phyloP scores from a whole-genome alignment of 1,139 yeast genomes.

The Pichia sp. region DNA sequence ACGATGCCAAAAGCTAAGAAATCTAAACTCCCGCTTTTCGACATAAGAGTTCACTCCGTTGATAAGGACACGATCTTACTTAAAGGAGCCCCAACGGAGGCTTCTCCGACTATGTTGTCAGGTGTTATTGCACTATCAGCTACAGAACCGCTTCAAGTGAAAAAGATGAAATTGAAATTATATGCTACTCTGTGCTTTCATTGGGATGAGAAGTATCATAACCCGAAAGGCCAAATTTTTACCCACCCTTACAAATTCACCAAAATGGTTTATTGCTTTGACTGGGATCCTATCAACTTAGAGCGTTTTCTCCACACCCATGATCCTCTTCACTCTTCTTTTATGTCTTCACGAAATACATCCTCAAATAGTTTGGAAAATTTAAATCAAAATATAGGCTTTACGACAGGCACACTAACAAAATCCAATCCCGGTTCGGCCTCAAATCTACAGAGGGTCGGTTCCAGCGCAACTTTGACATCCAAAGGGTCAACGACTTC shows the following conservation, averaged over 20 bases:
- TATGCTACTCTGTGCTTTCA: constrained; percentile 60
- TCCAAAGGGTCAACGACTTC: constrained; percentile 13
- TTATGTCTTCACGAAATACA: constrained; percentile 11
- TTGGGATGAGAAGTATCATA: constrained; percentile 49
- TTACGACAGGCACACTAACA: constrained; percentile 31
- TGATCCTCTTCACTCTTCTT: constrained; percentile 18
- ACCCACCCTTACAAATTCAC: constrained; percentile 58
- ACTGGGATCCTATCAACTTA: constrained; percentile 68
- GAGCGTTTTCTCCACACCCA: constrained; percentile 28
- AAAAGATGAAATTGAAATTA: constrained; percentile 57
- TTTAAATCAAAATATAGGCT: constrained; percentile 20
- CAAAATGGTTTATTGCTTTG: constrained; percentile 65
- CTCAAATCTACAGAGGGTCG: constrained; percentile 27
- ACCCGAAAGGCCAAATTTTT: constrained; percentile 41
- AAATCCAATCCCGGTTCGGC: constrained; percentile 32
- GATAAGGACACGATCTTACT: constrained; percentile 79
- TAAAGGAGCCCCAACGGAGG: constrained; percentile 74
- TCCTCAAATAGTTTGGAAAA: constrained; percentile 19
- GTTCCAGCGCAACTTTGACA: constrained; percentile 17
- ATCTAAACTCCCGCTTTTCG: constrained; percentile 47
- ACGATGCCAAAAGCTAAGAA: constrained; percentile 23
- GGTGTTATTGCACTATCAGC: constrained; percentile 79
- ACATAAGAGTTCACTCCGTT: constrained; percentile 57
- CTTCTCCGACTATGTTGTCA: constrained; percentile 67
- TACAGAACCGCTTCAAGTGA: constrained; percentile 69